Conservation (phyloP, 225 moss, liverwort and hornwort species). For the Lunularia cruciata region DNA sequence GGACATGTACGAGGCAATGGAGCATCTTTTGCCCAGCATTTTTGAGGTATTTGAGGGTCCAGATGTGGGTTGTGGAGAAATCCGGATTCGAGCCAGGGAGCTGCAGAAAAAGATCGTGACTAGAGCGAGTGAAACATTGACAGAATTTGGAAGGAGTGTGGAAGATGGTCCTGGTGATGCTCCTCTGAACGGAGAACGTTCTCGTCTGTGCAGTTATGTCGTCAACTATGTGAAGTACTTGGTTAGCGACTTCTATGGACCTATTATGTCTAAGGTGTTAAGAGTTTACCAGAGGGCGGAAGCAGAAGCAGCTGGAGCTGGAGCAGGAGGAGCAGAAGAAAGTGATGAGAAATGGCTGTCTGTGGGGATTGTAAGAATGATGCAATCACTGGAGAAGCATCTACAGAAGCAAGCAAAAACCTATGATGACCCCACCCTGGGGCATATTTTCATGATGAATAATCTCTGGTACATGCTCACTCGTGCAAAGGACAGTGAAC, state of each 20-base stretch:
- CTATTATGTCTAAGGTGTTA: conserved; percentile 69
- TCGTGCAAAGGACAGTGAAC: conserved; percentile 64
- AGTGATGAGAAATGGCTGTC: conserved; percentile 43
- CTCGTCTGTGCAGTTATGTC: conserved; percentile 74
- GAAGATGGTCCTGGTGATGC: conserved; percentile 55
- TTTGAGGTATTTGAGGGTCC: conserved; percentile 69
- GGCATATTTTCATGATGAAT: conserved; percentile 82
- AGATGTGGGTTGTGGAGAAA: conserved; percentile 58
- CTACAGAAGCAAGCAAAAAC: conserved; percentile 56
- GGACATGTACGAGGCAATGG: conserved; percentile 84
- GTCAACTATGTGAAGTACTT: conserved; percentile 80
- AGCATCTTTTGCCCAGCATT: conserved; percentile 59
- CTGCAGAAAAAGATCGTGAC: conserved; percentile 73
- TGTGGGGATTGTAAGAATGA: conserved; percentile 53
- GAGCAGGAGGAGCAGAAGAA: conserved; percentile 45
- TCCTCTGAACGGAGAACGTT: conserved; percentile 59
- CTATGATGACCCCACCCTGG: conserved; percentile 56
- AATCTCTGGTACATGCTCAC: conserved; percentile 76
- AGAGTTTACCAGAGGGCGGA: conserved; percentile 64
- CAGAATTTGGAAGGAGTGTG: conserved; percentile 58
- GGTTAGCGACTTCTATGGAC: conserved; percentile 59
- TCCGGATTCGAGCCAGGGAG: conserved; percentile 67
- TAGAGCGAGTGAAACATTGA: conserved; percentile 66
- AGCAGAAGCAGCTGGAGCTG: too few relatives aligned
- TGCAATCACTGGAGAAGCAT: conserved; percentile 64